Base-by-base conservation (phyloP, 768 basidiomycete species). In the Hemileccinum impolitum region DNA sequence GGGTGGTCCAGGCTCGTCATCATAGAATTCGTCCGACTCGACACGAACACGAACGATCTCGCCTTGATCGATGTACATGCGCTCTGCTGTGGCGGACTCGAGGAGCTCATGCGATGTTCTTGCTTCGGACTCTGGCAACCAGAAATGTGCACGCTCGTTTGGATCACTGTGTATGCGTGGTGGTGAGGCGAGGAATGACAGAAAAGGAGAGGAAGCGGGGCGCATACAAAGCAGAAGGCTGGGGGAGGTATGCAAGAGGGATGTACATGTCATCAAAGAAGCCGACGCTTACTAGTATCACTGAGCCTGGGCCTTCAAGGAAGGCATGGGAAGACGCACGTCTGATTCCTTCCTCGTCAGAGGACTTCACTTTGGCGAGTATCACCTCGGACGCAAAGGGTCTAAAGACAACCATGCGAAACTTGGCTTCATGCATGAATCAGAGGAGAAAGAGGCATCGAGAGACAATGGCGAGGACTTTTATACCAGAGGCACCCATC, bases 191-290 rank as follows among this genome's bases (percentile, higher is more conserved):
- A 39, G 19, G 23, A 25, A 39, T 36, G 21, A 23, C 11, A 41
- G 30, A 1, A 13, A 15, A 32, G 3, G n/a, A 32, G 19, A 7
- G 47, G 23, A 23, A 23, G 23, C 23, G 6, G 23, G 3, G 13
- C 6, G 67, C 85, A 43, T 63, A 90, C 90, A 90, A 92, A 4
- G 87, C 81, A 34, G 78, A 80, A 23, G 91, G 87, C 58, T 86
- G 81, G 2, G 94, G 94, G 6, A 97, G 80, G 50, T 90, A 85
- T 3, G 79, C 72, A 0, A 79, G 69, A 0, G 93, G 90, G 39
- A 97, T 79, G 62, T 91, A 90, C 19, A 97, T 85, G 59, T 97
- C 94, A 67, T 93, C 90, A 60, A 98, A 98, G 74, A 98, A 97
- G 17, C 86, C 88, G 15, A 96, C 67, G 18, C 86, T 81, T 23